Evolutionary conservation across 352 stramenopile species (phyloP), one percentile per base, ranked within the genome.

Genomic region (Phytophthora colocasiae): DNA sequence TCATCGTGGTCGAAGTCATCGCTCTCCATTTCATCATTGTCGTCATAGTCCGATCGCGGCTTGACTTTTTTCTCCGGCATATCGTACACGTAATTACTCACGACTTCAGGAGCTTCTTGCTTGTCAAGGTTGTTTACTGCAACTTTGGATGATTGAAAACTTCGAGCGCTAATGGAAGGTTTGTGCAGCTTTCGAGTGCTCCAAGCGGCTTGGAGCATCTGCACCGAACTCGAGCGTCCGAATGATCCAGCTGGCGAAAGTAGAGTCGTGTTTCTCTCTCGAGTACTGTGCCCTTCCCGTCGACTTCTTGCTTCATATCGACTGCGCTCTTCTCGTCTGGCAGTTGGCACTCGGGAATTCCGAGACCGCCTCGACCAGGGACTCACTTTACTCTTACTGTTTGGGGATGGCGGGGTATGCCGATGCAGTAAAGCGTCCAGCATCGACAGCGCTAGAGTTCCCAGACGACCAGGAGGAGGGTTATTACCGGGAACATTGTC

Each of bases 71-170:
- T 77, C 40, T 77, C 68, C 1, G 63, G 68, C 7, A 73, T 26
- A 8, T 76, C 68, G 38, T 76, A 76, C 0, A 73, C 47, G 31
- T 73, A 76, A 14, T 76, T 76, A 3, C 52, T 63, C 19, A 76
- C 63, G 14, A 76, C 68, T 50, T 76, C 68, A 2, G 63, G 57
- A 3, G 57, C 11, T 41, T 73, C 53, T 5, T 31, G 45, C n/a
- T 60, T 76, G 19, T 55, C 52, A 12, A 4, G 24, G 9, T 50
- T 19, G 26, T 43, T 63, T 4, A 36, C 68, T 26, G 34, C 51
- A 19, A 69, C 27, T 24, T 73, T 76, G 2, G 44, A 15, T 7
- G 44, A 15, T 7, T 46, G 64, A 34, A 49, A 69, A 47, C 15
- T 62, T 48, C 46, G 43, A 43, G 31, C 1, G 10, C 12, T 58